Evolutionary conservation across 2,329 filamentous ascomycete species (phyloP).

Genomic region (Dothistroma septosporum): DNA sequence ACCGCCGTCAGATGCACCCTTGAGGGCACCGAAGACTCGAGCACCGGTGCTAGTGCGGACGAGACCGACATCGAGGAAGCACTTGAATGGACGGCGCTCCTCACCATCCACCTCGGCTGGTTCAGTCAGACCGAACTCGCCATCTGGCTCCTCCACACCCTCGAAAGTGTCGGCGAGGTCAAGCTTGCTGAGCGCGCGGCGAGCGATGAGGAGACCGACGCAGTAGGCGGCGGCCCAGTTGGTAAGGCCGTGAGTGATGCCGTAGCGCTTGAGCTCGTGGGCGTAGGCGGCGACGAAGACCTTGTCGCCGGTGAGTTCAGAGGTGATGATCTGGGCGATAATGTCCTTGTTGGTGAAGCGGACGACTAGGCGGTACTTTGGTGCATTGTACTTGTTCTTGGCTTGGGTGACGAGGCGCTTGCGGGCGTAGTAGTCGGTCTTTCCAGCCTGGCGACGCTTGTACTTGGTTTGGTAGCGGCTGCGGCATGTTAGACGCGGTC

Average conservation of each 20-base stretch:
- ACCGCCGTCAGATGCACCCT: conserved; percentile 98
- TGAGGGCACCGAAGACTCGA: conserved; percentile 96
- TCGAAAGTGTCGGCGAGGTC: conserved; percentile 87
- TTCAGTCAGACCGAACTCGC: conserved; percentile 93
- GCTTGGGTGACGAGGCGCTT: conserved; percentile 99
- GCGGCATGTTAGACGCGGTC: conserved; percentile 21
- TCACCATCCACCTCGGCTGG: conserved; percentile 84
- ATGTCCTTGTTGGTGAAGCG: conserved; percentile 84
- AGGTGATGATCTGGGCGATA: conserved; percentile 93
- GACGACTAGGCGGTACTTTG: conserved; percentile 99
- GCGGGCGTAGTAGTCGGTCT: conserved; percentile 99
- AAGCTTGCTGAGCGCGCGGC: conserved; percentile 95
- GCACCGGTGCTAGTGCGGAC: conserved; percentile 96
- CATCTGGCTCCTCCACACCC: conserved; percentile 94
- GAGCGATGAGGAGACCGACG: conserved; percentile 93
- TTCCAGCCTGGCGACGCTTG: conserved; percentile 90
- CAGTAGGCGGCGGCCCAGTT: conserved; percentile 99
- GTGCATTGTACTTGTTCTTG: conserved; percentile 99
- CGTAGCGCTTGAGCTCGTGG: conserved; percentile 97
- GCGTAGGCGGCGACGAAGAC: conserved; percentile 88
- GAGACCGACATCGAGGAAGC: conserved; percentile 96
- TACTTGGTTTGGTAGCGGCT: conserved; percentile 99
- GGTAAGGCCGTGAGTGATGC: conserved; percentile 96
- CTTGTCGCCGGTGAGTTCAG: conserved; percentile 97
- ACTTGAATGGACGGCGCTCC: conserved; percentile 96